Percentiles rank a stretch among this genome's conserved stretches.
Evolutionary conservation across 108 stramenopile genomes (phyloP).

Genomic region (Tribonema minus): DNA sequence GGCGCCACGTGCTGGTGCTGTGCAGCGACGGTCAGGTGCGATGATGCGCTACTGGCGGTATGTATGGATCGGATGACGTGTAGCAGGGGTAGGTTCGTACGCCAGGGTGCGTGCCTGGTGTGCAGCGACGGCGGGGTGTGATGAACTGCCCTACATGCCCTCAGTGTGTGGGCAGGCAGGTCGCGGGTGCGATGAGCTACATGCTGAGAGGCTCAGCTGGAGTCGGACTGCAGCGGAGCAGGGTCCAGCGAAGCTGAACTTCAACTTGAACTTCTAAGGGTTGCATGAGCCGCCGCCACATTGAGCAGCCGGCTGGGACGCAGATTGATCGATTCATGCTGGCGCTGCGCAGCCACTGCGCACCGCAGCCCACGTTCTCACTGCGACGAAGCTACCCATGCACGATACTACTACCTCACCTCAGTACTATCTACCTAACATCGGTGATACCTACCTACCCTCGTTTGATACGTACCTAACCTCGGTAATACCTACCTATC

Average conservation of each 20-base stretch:
- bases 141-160: neutral
- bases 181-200: neutral
- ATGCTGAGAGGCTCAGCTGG: neutral
- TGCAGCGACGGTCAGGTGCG: constrained; percentile 46
- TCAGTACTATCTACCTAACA: too few species aligned
- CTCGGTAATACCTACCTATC: neutral
- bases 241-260: too few species aligned
- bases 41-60: constrained; percentile 32
- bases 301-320: too few species aligned
- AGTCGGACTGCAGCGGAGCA: too few species aligned
- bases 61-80: constrained; percentile 14
- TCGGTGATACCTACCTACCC: too few species aligned
- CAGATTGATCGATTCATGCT: too few species aligned
- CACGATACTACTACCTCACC: too few species aligned
- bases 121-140: neutral
- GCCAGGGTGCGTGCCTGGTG: neutral
- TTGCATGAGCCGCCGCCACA: too few species aligned
- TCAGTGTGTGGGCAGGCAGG: neutral
- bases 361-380: too few species aligned
- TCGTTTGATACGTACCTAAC: neutral
- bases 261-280: too few species aligned
- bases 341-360: too few species aligned
- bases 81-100: neutral
- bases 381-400: too few species aligned
- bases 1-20: constrained; percentile 35